phyloP scores from a whole-genome alignment of 768 basidiomycete genomes.

The Pisolithus sp. region DNA sequence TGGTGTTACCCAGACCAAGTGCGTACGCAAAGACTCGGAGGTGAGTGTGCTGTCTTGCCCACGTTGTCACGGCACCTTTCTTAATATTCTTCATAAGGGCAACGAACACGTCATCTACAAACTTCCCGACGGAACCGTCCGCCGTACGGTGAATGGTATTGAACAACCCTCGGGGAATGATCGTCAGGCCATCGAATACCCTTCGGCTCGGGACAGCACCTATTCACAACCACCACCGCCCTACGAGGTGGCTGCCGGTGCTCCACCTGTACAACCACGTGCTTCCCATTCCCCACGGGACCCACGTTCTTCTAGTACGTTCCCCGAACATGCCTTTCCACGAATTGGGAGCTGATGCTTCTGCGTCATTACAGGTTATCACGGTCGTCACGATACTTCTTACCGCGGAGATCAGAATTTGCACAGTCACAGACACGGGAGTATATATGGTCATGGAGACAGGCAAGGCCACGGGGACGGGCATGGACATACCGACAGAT shows the following conservation, averaged over 20 bases:
- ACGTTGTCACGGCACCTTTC: background rate
- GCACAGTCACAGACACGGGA: background rate
- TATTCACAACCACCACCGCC: constrained; percentile 2
- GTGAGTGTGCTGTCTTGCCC: constrained; percentile 34
- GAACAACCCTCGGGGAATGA: constrained; percentile 28
- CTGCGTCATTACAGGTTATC: constrained; percentile 5
- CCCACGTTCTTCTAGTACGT: constrained; percentile 10
- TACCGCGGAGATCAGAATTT: constrained; percentile 4
- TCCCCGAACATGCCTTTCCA: too few species aligned
- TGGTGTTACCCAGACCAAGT: constrained; percentile 57
- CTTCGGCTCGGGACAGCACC: background rate
- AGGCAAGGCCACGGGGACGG: constrained; percentile 10
- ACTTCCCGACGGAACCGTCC: constrained; percentile 60
- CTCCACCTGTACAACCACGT: constrained; percentile 1
- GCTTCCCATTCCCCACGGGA: constrained; percentile 2
- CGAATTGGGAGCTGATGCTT: background rate
- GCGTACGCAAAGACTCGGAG: constrained; percentile 48
- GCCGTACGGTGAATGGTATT: constrained; percentile 63
- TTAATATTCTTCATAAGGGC: constrained; percentile 40
- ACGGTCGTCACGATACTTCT: constrained; percentile 6
- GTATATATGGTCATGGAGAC: constrained; percentile 6
- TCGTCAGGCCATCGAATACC: constrained; percentile 8
- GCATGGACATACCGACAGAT: constrained; percentile 7
- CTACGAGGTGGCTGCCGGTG: constrained; percentile 13
- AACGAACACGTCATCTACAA: constrained; percentile 67